A percentile compares a stretch with the other conserved stretches of the same genome.
phyloP scores from a whole-genome alignment of 768 basidiomycete genomes.

The Mycena alexandri region DNA sequence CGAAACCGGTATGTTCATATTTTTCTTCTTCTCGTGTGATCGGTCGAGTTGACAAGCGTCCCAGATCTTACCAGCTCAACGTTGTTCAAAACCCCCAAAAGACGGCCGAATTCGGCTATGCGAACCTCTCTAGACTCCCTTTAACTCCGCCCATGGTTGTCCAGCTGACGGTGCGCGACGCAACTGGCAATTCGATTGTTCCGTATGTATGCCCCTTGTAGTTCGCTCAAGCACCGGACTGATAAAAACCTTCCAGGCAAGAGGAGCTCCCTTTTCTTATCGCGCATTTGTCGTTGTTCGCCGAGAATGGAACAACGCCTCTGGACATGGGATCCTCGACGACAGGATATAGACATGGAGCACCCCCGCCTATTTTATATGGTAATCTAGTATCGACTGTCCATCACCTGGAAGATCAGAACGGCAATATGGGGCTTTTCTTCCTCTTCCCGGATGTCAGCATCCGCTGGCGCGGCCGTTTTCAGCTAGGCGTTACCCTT shows the following conservation, averaged over 20 bases:
- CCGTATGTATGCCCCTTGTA: conserved; percentile 70
- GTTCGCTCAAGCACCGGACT: conserved; percentile 7
- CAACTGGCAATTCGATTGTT: conserved; percentile 75
- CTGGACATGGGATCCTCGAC: conserved; percentile 76
- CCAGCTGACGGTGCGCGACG: conserved; percentile 81
- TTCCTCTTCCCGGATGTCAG: conserved; percentile 94
- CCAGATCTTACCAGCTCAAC: conserved; percentile 79
- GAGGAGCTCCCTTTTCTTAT: conserved; percentile 90
- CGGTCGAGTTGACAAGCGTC: conserved; percentile 9
- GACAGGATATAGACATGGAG: conserved; percentile 53
- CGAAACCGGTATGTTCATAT: conserved; percentile 62
- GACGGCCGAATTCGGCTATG: conserved; percentile 85
- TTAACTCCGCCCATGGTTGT: conserved; percentile 88
- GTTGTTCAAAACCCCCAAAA: conserved; percentile 88
- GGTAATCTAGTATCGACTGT: conserved; percentile 89
- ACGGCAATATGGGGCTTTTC: conserved; percentile 85
- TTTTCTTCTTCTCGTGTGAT: conserved; percentile 25
- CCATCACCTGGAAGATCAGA: conserved; percentile 82
- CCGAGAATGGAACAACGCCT: conserved; percentile 72
- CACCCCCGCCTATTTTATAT: conserved; percentile 76
- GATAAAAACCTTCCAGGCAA: conserved; percentile 64
- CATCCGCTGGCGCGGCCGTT: conserved; percentile 82
- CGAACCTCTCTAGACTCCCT: conserved; percentile 82
- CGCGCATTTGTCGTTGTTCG: conserved; percentile 83
- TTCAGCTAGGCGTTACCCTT: conserved; percentile 79